Base-by-base conservation (phyloP, 768 basidiomycete species). In the Melanogaster broomeanus region DNA sequence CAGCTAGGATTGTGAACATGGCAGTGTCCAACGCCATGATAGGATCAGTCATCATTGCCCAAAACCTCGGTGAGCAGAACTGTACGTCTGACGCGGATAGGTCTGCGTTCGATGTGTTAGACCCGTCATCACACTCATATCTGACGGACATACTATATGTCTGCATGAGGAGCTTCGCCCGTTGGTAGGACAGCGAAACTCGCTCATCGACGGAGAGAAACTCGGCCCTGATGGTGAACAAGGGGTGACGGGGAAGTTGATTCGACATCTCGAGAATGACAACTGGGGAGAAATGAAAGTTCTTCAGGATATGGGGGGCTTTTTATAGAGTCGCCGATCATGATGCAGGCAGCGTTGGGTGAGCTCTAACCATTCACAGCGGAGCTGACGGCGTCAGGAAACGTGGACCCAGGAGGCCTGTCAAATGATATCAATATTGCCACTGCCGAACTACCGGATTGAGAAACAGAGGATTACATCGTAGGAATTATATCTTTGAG, bases 11-110 rank as follows among this genome's bases (percentile, higher is more conserved):
- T 11, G 77, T 81, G 59, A 76, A 77, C 74, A 79, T 75, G 37
- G 81, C 78, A 35, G 74, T 74, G 54, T 83, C 81, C 28, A 77
- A 56, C 13, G 76, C 72, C 55, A 74, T 70, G 31, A 82, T 76
- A 1, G 80, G 81, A 57, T 83, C 80, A 18, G 64, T 76, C 68
- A 81, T 77, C 67, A 83, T 62, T 3, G 70, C 67, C 81, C 82
- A 83, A 55, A 78, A 83, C 42, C 65, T 73, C 1, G 74, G 61
- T 15, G 79, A 75, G 53, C 79, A 78, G 48, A 68, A 66, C 48
- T 79, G 73, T 21, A 84, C 71, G 56, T 83, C 81, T 5, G 67
- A 66, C 10, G 71, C 71, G 21, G 76, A 74, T 48, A 81, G 61
- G 30, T 44, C 53, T 48, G 41, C 11, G 13, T 24, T 44, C 10